These are phyloP conservation scores for Athelia psychrophila DNA, from an alignment of 1,284 basidiomycete genomes.

Conservation along the genomic window DNA sequence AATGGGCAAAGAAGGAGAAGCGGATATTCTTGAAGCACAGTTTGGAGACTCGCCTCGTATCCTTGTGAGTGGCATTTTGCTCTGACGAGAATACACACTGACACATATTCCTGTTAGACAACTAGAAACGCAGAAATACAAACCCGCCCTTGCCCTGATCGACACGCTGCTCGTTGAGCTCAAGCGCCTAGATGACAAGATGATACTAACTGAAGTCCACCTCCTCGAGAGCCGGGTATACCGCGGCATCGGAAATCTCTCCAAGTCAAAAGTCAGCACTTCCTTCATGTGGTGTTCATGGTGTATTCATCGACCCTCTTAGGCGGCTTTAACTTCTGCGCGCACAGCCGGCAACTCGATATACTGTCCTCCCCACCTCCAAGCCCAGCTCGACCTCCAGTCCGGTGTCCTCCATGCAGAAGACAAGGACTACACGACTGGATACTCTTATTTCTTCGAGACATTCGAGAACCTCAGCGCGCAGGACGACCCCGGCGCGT, in stretches of 20 bases:
- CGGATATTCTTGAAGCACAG: conserved; percentile 95
- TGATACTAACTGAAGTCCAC: conserved; percentile 96
- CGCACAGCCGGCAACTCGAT: conserved; percentile 96
- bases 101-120: background rate
- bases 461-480: conserved; percentile 81
- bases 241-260: conserved; percentile 85
- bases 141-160: background rate
- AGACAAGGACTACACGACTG: conserved; percentile 97
- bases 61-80: conserved; percentile 53
- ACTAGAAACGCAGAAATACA: background rate
- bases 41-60: conserved; percentile 87
- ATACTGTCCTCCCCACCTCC: conserved; percentile 93
- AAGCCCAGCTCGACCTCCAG: conserved; percentile 92
- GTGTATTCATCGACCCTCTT: background rate
- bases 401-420: conserved; percentile 92
- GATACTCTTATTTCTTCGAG: conserved; percentile 97
- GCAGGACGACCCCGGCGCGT: conserved; percentile 72
- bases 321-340: conserved; percentile 90
- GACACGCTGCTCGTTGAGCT: conserved; percentile 77
- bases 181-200: conserved; percentile 94
- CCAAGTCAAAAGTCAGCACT: conserved; percentile 78
- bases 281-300: background rate
- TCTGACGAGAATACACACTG: background rate
- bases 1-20: conserved; percentile 91
- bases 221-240: conserved; percentile 91